These are phyloP conservation scores for Capniomyces stellatus DNA, from an alignment of 371 early-diverging fungal genomes.

Conservation along the genomic window DNA sequence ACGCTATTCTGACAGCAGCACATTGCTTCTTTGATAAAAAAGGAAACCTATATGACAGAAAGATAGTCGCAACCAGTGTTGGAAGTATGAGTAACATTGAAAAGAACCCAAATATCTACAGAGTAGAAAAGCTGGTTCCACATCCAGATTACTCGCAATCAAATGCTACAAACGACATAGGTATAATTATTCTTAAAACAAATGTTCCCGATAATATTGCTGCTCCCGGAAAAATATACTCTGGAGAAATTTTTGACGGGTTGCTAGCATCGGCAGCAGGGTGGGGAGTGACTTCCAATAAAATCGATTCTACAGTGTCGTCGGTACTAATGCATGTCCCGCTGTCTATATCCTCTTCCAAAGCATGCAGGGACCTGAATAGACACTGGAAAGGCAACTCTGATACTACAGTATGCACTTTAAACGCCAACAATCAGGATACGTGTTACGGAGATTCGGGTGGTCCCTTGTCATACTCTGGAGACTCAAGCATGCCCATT, in stretches of 20 bases:
- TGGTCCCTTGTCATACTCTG: constrained; percentile 5
- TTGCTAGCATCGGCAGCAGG: constrained; percentile 15
- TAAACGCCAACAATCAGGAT: constrained; percentile 9
- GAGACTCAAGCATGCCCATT: neutral
- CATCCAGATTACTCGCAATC: constrained; percentile 11
- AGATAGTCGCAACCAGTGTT: neutral
- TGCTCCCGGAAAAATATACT: constrained; percentile 8
- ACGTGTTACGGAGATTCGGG: constrained; percentile 24
- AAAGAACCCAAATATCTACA: neutral
- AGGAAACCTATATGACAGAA: neutral
- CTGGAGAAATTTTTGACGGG: constrained; percentile 3
- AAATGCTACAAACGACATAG: constrained; percentile 12
- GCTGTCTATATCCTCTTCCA: constrained; percentile 3
- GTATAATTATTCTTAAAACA: constrained; percentile 9
- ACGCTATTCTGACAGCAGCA: neutral
- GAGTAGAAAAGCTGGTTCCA: constrained; percentile 6
- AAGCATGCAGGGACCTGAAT: constrained; percentile 5
- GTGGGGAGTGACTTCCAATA: constrained; percentile 14
- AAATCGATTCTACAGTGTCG: neutral
- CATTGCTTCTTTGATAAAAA: neutral
- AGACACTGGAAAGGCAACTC: neutral
- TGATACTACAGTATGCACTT: constrained; percentile 13
- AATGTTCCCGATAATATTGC: constrained; percentile 5
- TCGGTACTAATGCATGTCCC: constrained; percentile 13
- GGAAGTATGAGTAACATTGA: neutral